Evolutionary conservation across 1,139 yeast species (phyloP).

Genomic region (Ashbya aceris): DNA sequence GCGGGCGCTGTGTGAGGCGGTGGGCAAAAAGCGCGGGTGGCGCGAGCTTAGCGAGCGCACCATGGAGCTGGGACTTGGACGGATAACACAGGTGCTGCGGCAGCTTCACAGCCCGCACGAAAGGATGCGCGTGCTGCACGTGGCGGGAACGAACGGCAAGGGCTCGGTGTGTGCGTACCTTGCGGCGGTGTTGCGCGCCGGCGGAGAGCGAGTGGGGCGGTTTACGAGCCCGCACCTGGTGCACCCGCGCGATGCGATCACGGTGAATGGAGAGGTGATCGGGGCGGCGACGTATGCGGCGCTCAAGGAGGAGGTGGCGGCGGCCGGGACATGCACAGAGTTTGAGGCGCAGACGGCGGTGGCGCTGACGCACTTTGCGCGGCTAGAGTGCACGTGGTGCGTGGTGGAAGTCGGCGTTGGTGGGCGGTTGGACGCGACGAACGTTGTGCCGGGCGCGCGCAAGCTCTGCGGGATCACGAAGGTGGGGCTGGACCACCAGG

Average conservation of each 20-base stretch:
- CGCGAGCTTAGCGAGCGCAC: too few species aligned
- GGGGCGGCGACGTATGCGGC: slow-evolving; percentile 37
- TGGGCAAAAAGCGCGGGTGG: too few species aligned
- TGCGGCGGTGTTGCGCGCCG: slow-evolving; percentile 47
- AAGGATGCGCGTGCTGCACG: slow-evolving; percentile 56
- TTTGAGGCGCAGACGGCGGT: slow-evolving; percentile 79
- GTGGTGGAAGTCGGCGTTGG: slow-evolving; percentile 88
- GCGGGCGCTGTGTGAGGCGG: too few species aligned
- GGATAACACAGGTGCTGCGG: slow-evolving; percentile 6
- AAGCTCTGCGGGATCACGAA: slow-evolving; percentile 71
- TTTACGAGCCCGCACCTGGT: slow-evolving; percentile 84
- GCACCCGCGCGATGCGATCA: slow-evolving; percentile 64
- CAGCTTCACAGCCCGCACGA: slow-evolving; percentile 63
- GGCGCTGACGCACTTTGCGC: slow-evolving; percentile 65
- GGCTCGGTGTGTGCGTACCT: slow-evolving; percentile 83
- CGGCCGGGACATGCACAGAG: slow-evolving; percentile 49
- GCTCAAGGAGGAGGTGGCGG: slow-evolving; percentile 36
- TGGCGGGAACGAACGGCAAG: slow-evolving; percentile 94
- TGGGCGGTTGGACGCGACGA: slow-evolving; percentile 82
- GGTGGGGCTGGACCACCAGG: slow-evolving; percentile 78
- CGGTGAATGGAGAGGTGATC: slow-evolving; percentile 53
- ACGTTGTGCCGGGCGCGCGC: slow-evolving; percentile 38
- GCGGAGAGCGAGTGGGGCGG: slow-evolving; percentile 47
- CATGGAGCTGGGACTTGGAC: too few species aligned
- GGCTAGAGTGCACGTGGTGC: slow-evolving; percentile 55